Base-by-base conservation (phyloP, 2,329 filamentous ascomycete genomes). In the Rutstroemia sp. region DNA sequence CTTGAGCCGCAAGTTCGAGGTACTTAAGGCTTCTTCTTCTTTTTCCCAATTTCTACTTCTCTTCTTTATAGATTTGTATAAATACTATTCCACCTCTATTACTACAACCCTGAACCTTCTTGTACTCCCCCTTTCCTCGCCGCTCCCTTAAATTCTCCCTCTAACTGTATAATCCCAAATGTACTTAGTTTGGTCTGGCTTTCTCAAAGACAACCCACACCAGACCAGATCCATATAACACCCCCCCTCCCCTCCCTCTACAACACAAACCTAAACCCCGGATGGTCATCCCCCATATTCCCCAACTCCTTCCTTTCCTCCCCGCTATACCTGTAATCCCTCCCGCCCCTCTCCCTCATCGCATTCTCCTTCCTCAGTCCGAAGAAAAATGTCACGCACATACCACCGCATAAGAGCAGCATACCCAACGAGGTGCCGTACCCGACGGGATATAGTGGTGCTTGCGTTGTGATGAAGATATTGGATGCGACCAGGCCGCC, bases 261-360 rank as follows among this genome's bases (percentile, higher is more conserved):
- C 8, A 56, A 17, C 39, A 14, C 21, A 27, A 51, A 51, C 21
- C 54, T 56, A 25, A 45, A 56, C 4, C 42, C 40, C 5, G 48
- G 48, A 44, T 51, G 42, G 40, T 56, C 54, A 52, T 56, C 54
- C 1, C 54, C 54, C 54, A 36, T 36, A 42, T 56, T 52, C 4
- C 45, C 42, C 44, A 9, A 25, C 44, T 12, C 51, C 7, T 47
- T 30, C 30, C 14, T 25, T 34, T 17, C n/a, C 30, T 52, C 19
- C 23, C 21, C 27, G 12, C 30, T 1, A 30, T 34, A 46, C 50
- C 40, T 16, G 36, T 42, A 23, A 52, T 52, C 3, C 2, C 21
- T 36, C 6, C 19, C 48, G 2, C 34, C 30, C 8, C 10, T 10
- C 3, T 36, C 48, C 19, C 48, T 51, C 48, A 17, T 23, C 27